Conservation (phyloP, 2,329 filamentous ascomycete genomes). For the Microdochium nivale region DNA sequence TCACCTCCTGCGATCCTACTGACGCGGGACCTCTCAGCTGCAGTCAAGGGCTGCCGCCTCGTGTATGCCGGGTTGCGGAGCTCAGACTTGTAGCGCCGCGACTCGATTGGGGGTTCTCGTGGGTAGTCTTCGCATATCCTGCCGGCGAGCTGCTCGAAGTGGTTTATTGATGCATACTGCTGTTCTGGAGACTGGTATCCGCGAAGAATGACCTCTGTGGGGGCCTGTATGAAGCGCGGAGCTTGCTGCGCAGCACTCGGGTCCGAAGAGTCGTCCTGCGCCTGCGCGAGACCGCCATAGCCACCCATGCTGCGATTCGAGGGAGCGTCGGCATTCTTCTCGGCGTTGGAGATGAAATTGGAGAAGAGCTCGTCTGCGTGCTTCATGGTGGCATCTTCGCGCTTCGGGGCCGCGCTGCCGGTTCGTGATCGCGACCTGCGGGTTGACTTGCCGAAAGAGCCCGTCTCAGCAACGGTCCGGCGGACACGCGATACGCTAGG, state of each 20-base stretch:
- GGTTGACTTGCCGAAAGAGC: constrained; percentile 60
- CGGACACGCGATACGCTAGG: constrained; percentile 38
- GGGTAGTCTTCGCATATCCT: constrained; percentile 90
- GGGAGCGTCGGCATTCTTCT: constrained; percentile 20
- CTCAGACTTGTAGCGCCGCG: constrained; percentile 64
- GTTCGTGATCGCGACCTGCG: constrained; percentile 54
- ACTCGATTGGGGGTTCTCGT: constrained; percentile 66
- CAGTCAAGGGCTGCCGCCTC: constrained; percentile 54
- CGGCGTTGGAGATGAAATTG: constrained; percentile 44
- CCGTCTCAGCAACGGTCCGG: constrained; percentile 48
- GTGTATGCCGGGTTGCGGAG: constrained; percentile 65
- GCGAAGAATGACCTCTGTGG: constrained; percentile 73
- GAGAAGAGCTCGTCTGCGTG: constrained; percentile 55
- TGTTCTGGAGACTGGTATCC: constrained; percentile 60
- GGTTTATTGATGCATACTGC: constrained; percentile 81
- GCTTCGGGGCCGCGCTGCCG: constrained; percentile 43
- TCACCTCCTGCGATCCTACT: constrained; percentile 75
- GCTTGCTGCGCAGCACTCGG: constrained; percentile 13
- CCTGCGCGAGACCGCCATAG: constrained; percentile 14
- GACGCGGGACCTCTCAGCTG: constrained; percentile 68
- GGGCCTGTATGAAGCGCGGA: constrained; percentile 25
- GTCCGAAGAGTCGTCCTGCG: constrained; percentile 22
- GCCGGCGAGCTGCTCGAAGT: constrained; percentile 81
- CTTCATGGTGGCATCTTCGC: constrained; percentile 53
- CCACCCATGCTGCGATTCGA: constrained; percentile 11